Percentiles rank a stretch among this genome's conserved stretches.
Evolutionary conservation across 2,329 filamentous ascomycete genomes (phyloP).

Genomic region (Aspergillus sp.): DNA sequence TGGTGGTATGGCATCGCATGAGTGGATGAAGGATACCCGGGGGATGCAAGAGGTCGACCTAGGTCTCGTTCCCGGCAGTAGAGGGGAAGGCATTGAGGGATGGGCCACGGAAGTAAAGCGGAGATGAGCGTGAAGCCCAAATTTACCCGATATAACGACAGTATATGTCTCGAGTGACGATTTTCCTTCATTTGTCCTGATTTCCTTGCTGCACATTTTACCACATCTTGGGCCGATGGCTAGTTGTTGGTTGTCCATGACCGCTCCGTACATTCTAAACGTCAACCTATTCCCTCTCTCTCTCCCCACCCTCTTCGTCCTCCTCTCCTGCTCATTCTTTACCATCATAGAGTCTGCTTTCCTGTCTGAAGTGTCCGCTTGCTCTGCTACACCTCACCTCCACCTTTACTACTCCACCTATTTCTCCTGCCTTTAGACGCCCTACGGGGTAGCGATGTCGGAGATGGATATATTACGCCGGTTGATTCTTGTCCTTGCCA

Average conservation of each 20-base stretch:
- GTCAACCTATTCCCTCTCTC: slow-evolving; percentile 9
- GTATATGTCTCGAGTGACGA: slow-evolving; percentile 26
- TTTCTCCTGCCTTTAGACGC: slow-evolving; percentile 5
- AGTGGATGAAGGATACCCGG: slow-evolving; percentile 78
- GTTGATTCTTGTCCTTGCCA: background rate
- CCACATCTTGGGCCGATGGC: slow-evolving; percentile 30
- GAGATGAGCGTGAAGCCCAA: slow-evolving; percentile 49
- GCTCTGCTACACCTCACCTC: background rate
- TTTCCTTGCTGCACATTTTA: slow-evolving; percentile 26
- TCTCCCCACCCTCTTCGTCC: background rate
- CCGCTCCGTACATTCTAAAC: slow-evolving; percentile 28
- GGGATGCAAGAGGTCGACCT: slow-evolving; percentile 83
- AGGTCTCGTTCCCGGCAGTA: slow-evolving; percentile 73
- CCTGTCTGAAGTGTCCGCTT: background rate
- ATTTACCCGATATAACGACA: slow-evolving; percentile 13
- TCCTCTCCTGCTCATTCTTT: slow-evolving; percentile 2
- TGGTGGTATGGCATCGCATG: slow-evolving; percentile 86
- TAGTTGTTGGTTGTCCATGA: slow-evolving; percentile 27
- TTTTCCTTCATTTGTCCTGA: slow-evolving; percentile 21
- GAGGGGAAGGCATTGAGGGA: slow-evolving; percentile 89
- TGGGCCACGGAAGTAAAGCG: slow-evolving; percentile 89
- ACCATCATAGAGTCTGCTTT: slow-evolving; percentile 5
- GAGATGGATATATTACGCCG: slow-evolving; percentile 10
- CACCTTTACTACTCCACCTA: background rate
- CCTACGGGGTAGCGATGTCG: background rate